Evolutionary conservation across 1,139 yeast species (phyloP).

Genomic region (Geotrichum bryndzae): DNA sequence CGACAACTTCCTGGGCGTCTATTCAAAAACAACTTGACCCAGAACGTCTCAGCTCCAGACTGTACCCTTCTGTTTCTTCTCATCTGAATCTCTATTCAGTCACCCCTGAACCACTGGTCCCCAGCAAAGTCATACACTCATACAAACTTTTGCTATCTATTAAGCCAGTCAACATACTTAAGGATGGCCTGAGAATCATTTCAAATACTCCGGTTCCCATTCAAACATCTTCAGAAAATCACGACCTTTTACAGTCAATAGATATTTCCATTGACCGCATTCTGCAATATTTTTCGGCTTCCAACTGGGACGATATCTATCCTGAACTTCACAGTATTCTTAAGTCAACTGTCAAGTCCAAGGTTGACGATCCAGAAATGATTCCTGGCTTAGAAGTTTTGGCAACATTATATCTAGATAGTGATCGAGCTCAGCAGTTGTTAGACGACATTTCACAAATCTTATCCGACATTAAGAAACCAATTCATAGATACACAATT

Average conservation of each 20-base stretch:
- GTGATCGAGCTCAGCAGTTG: constrained; percentile 38
- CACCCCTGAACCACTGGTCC: constrained; percentile 10
- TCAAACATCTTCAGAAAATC: not conserved
- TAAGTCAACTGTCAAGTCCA: constrained; percentile 8
- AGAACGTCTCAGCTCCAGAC: not conserved
- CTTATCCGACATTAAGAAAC: constrained; percentile 44
- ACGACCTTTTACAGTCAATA: constrained; percentile 36
- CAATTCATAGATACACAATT: constrained; percentile 52
- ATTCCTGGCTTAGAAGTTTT: constrained; percentile 49
- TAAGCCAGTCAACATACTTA: constrained; percentile 15
- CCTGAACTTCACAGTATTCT: constrained; percentile 16
- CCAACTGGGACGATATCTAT: constrained; percentile 46
- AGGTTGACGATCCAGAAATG: constrained; percentile 33
- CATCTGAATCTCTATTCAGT: constrained; percentile 14
- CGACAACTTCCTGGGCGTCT: constrained; percentile 17
- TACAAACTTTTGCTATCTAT: constrained; percentile 11
- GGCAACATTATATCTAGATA: constrained; percentile 45
- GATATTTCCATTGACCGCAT: constrained; percentile 45
- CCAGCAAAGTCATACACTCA: constrained; percentile 21
- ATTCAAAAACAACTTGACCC: constrained; percentile 7
- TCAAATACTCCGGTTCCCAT: constrained; percentile 4
- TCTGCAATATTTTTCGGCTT: constrained; percentile 48
- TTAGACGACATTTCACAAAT: constrained; percentile 41
- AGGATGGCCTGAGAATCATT: constrained; percentile 12
- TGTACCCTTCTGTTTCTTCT: constrained; percentile 7